A percentile compares a stretch with the other conserved stretches of the same genome.
These are phyloP conservation scores for Flaveria linearis DNA, from an alignment of 129 eudicot genomes.

Conservation along the genomic window DNA sequence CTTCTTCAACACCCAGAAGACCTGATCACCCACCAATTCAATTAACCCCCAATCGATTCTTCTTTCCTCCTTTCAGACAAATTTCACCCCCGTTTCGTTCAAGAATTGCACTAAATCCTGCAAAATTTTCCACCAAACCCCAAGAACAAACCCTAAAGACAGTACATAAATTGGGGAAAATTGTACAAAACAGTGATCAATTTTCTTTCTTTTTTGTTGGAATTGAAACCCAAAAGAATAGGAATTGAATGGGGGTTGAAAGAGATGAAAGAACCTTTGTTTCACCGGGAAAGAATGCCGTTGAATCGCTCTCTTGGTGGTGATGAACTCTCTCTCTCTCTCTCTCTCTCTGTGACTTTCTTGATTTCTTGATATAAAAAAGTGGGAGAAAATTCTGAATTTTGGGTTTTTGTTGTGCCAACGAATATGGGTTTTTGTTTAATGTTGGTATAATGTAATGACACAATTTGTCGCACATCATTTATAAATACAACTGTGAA, in stretches of 20 bases:
- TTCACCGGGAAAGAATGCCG: conserved; percentile 71
- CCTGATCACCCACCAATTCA: conserved; percentile 46
- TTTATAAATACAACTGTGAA: conserved; percentile 27
- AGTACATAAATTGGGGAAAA: conserved; percentile 10
- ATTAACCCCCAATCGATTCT: background rate
- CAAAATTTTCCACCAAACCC: conserved; percentile 16
- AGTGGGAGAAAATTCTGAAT: conserved; percentile 15
- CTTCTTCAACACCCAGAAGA: conserved; percentile 56
- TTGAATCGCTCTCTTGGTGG: conserved; percentile 62
- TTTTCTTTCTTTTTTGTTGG: conserved; percentile 10
- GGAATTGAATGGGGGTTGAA: conserved; percentile 24
- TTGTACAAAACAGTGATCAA: conserved; percentile 3
- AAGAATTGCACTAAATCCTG: background rate
- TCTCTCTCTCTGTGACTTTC: conserved; percentile 21
- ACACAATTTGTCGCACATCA: conserved; percentile 12
- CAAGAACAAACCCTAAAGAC: conserved; percentile 42
- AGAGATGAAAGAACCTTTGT: conserved; percentile 12
- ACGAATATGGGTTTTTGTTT: conserved; percentile 26
- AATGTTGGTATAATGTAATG: conserved; percentile 27
- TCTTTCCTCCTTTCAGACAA: conserved; percentile 17
- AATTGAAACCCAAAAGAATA: conserved; percentile 22
- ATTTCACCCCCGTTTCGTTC: conserved; percentile 20
- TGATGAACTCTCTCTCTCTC: conserved; percentile 32
- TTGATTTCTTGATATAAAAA: conserved; percentile 30
- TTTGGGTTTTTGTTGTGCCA: conserved; percentile 36